A percentile compares a stretch with the other conserved stretches of the same genome.
phyloP scores from a whole-genome alignment of 108 stramenopile genomes.

The Pseudonitzschia delicatissima region DNA sequence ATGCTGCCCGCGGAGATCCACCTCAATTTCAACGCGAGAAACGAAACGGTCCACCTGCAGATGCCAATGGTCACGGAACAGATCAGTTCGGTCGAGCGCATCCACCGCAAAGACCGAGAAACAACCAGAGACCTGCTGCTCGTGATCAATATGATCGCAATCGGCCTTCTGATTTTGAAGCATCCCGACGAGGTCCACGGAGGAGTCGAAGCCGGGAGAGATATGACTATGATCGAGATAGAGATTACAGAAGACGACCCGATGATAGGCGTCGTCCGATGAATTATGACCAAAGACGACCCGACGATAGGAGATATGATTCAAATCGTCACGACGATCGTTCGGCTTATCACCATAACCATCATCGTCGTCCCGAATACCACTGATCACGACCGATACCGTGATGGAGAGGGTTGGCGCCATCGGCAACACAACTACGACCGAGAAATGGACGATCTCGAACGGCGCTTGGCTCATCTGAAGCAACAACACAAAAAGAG shows the following conservation, averaged over 20 bases:
- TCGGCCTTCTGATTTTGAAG: background rate
- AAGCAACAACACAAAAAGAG: slow-evolving; percentile 15
- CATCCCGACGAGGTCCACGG: background rate
- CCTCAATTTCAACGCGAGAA: background rate
- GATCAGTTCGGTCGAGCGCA: background rate
- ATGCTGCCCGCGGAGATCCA: background rate
- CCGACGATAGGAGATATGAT: background rate
- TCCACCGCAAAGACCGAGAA: background rate
- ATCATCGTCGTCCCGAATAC: background rate
- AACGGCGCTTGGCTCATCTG: slow-evolving; percentile 18
- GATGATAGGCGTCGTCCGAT: background rate
- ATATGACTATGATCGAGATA: background rate
- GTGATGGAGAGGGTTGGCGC: slow-evolving; percentile 1
- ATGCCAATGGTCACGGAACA: background rate
- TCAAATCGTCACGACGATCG: slow-evolving; percentile 2
- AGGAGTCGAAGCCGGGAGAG: background rate
- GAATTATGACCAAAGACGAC: slow-evolving; percentile 10
- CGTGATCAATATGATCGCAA: background rate
- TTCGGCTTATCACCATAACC: background rate
- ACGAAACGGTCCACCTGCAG: background rate
- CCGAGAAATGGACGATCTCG: slow-evolving; percentile 21
- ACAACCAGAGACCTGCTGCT: background rate
- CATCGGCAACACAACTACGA: slow-evolving; percentile 1
- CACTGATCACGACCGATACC: background rate
- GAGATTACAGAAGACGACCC: slow-evolving; percentile 16